These are phyloP conservation scores for Kodamaea laetipori DNA, from an alignment of 805 yeast species.

Conservation along the genomic window DNA sequence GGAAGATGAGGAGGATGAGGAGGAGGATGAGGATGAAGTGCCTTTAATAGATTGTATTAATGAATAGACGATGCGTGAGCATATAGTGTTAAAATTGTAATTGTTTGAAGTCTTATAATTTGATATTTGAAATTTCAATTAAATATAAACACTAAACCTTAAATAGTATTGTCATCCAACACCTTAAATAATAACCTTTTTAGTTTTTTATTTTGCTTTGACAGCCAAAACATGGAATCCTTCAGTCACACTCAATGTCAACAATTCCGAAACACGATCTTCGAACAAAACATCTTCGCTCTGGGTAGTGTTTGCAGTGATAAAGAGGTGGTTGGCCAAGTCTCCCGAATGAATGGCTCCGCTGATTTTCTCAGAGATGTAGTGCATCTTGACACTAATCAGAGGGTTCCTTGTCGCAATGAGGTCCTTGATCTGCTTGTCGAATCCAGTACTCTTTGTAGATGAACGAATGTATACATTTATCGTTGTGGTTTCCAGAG, in stretches of 20 bases:
- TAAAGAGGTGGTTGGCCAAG: slow-evolving; percentile 25
- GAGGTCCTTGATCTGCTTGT: slow-evolving; percentile 12
- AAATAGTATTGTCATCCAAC: no score
- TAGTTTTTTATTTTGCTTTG: slow-evolving; percentile 15
- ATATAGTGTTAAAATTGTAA: no score
- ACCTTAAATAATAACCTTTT: no score
- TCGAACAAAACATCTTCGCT: slow-evolving; percentile 18
- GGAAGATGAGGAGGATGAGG: slow-evolving; percentile 24
- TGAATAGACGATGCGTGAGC: slow-evolving; percentile 1
- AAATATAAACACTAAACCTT: no score
- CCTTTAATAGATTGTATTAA: slow-evolving; percentile 1
- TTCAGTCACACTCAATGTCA: slow-evolving; percentile 25
- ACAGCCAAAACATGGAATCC: slow-evolving; percentile 27
- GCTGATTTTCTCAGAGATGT: slow-evolving; percentile 21
- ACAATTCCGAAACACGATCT: slow-evolving; percentile 24
- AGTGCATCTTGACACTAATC: slow-evolving; percentile 16
- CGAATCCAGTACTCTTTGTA: slow-evolving; percentile 18
- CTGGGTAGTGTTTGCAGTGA: slow-evolving; percentile 25
- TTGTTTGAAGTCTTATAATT: neutral
- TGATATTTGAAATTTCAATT: no score
- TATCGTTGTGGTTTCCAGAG: slow-evolving; percentile 14
- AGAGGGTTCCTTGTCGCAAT: slow-evolving; percentile 13
- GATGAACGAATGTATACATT: slow-evolving; percentile 25
- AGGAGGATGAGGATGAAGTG: slow-evolving; percentile 2
- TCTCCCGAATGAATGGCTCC: slow-evolving; percentile 15